Conservation (phyloP, 148 eudicot genomes). For the Pharnaceum exiguum region DNA sequence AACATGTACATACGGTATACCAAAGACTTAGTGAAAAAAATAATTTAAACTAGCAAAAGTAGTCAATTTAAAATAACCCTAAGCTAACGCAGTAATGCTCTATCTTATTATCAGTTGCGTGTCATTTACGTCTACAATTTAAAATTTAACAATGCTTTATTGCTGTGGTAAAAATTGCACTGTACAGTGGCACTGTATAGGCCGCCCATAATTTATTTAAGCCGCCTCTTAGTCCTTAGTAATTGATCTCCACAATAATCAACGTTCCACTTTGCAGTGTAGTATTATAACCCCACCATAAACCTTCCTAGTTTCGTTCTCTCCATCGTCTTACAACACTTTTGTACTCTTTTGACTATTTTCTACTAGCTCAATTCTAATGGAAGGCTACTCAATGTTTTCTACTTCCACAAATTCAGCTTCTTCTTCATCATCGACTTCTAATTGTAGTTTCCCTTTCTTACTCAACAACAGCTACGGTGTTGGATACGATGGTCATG, state of each 20-base stretch:
- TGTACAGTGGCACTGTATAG: no score
- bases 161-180: not conserved
- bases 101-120: not conserved
- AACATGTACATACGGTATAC: no score
- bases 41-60: no score
- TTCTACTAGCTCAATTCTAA: not conserved
- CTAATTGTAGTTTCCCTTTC: conserved; percentile 20
- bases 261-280: no score
- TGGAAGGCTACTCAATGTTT: conserved; percentile 20
- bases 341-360: no score
- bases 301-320: not conserved
- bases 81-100: no score
- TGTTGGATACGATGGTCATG: not conserved
- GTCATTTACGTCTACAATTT: conserved; percentile 3
- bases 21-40: no score
- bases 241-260: no score
- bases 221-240: no score
- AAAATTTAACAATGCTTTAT: no score
- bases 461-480: conserved; percentile 4
- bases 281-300: not conserved
- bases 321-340: not conserved
- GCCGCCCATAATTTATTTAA: conserved; percentile 14
- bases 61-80: no score
- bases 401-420: conserved; percentile 22
- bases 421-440: conserved; percentile 19